phyloP scores from a whole-genome alignment of 106 monocot species.

The Apostasia shenzhenica region DNA sequence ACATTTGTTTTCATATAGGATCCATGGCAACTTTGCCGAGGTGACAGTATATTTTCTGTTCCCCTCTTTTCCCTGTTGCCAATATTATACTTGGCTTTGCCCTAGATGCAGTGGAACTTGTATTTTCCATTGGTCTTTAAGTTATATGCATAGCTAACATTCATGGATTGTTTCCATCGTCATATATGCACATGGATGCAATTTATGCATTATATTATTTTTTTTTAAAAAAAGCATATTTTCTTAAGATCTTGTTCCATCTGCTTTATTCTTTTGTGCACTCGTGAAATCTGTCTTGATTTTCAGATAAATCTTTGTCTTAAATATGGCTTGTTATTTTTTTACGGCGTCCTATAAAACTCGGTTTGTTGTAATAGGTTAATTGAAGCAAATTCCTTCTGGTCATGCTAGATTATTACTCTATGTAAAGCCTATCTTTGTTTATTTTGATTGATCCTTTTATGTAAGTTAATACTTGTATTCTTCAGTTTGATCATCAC shows the following conservation, averaged over 20 bases:
- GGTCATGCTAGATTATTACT: no score
- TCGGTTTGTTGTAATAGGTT: no score
- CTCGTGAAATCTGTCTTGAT: background rate
- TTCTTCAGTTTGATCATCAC: no score
- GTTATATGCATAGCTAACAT: background rate
- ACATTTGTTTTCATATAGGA: background rate
- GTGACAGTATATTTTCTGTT: background rate
- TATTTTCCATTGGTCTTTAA: background rate
- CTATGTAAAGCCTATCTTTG: no score
- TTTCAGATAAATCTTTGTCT: no score
- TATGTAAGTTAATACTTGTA: no score
- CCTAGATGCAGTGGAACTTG: background rate
- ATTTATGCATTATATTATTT: background rate
- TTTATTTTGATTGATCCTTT: no score
- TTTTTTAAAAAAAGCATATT: no score
- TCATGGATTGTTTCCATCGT: background rate
- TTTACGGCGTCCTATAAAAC: no score
- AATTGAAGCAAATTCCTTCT: no score
- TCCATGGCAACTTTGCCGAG: constrained; percentile 1
- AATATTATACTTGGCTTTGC: background rate
- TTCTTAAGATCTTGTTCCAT: no score
- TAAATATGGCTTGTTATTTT: no score
- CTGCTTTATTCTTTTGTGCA: background rate
- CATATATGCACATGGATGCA: background rate
- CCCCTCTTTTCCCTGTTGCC: constrained; percentile 1